Evolutionary conservation across 1,284 basidiomycete species (phyloP).

Genomic region (Malassezia brasiliensis): DNA sequence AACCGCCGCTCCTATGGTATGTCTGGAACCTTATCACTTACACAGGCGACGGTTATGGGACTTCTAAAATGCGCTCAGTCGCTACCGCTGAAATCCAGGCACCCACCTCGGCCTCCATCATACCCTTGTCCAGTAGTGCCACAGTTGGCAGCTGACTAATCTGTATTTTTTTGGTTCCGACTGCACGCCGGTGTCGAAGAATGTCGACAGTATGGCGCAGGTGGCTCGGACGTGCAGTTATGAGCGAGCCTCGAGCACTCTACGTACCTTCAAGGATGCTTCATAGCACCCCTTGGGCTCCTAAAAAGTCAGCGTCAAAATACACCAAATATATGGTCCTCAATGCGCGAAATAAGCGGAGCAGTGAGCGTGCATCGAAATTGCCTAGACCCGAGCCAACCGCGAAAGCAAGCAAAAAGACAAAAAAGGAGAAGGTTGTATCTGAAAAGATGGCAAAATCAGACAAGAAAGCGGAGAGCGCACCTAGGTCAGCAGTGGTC

Average conservation of each 20-base stretch:
- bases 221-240: background rate
- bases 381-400: too few relatives aligned
- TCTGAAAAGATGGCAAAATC: background rate
- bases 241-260: too few relatives aligned
- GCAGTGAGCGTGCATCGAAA: background rate
- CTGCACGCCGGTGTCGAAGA: background rate
- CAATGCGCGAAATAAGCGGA: background rate
- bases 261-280: too few relatives aligned
- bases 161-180: too few relatives aligned
- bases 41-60: background rate
- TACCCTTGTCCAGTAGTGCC: background rate
- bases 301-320: background rate
- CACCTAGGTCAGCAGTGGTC: background rate
- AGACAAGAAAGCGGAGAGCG: background rate
- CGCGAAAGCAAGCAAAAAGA: background rate
- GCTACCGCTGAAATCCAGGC: too few relatives aligned
- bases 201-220: background rate
- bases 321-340: background rate
- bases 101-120: background rate
- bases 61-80: background rate
- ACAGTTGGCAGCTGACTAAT: too few relatives aligned
- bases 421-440: background rate
- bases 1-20: slow-evolving; percentile 68
- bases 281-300: too few relatives aligned
- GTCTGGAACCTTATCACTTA: slow-evolving; percentile 48